Percentiles rank a stretch among this genome's conserved stretches.
phyloP scores from a whole-genome alignment of 148 eudicot species.

The Suaeda aralocaspica region DNA sequence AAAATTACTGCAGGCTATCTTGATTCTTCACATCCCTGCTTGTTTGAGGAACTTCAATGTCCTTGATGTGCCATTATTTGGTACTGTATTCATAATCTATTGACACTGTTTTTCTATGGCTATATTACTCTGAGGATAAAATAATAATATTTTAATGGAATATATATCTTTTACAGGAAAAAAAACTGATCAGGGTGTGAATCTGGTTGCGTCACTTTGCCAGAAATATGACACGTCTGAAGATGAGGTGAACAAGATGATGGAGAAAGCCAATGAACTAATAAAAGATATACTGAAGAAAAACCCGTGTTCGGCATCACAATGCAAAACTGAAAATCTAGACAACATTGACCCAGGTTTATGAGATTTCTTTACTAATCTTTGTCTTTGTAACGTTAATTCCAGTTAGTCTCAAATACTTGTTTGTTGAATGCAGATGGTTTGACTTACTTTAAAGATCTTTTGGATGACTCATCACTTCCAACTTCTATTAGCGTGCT shows the following conservation, averaged over 20 bases:
- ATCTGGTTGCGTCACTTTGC: slow-evolving; percentile 83
- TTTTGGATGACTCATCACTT: slow-evolving; percentile 60
- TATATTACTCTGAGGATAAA: neutral
- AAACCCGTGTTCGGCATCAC: slow-evolving; percentile 53
- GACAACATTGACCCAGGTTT: slow-evolving; percentile 65
- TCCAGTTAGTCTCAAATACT: slow-evolving; percentile 3
- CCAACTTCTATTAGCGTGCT: slow-evolving; percentile 47
- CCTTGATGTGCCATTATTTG: slow-evolving; percentile 52
- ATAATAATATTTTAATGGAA: neutral
- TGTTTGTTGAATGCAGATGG: slow-evolving; percentile 49
- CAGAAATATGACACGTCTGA: slow-evolving; percentile 68
- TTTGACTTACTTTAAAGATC: slow-evolving; percentile 65
- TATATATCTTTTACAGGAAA: slow-evolving; percentile 42
- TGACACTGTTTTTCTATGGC: neutral
- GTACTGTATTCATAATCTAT: slow-evolving; percentile 32
- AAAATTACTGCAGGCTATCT: slow-evolving; percentile 63
- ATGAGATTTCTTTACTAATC: neutral
- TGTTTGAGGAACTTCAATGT: slow-evolving; percentile 56
- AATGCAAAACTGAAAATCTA: slow-evolving; percentile 49
- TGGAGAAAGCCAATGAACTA: slow-evolving; percentile 65
- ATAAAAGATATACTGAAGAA: slow-evolving; percentile 61
- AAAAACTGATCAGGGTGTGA: slow-evolving; percentile 59
- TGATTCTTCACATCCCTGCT: slow-evolving; percentile 76
- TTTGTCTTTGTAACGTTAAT: neutral
- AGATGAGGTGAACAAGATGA: slow-evolving; percentile 72